A percentile compares a stretch with the other conserved stretches of the same genome.
Conservation (phyloP, 306 rosid genomes). For the Quercus gilva region DNA sequence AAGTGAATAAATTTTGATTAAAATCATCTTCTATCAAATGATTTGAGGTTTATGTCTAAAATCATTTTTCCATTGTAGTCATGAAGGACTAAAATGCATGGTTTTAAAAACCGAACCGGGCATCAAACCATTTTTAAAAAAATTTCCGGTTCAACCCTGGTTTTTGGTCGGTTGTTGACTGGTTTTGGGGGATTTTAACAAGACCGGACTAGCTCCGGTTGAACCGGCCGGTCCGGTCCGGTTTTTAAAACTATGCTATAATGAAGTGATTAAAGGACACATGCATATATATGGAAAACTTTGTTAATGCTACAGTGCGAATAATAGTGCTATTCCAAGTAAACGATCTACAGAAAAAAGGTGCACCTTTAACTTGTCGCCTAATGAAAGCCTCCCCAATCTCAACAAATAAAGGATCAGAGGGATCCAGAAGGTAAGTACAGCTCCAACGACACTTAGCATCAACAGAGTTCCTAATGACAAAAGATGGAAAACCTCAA, state of each 20-base stretch:
- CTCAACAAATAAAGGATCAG: constrained; percentile 87
- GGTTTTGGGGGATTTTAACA: too few species aligned
- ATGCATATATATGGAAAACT: neutral
- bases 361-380: constrained; percentile 74
- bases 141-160: too few species aligned
- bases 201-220: too few species aligned
- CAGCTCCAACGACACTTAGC: constrained; percentile 85
- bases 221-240: too few species aligned
- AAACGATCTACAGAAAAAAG: constrained; percentile 1
- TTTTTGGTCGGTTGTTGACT: too few species aligned
- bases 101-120: too few species aligned
- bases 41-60: too few species aligned
- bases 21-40: too few species aligned
- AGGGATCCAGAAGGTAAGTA: constrained; percentile 91
- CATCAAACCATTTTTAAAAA: too few species aligned
- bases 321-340: neutral
- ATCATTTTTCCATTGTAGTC: neutral
- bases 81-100: neutral
- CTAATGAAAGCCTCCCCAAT: constrained; percentile 79
- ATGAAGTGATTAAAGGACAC: neutral
- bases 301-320: neutral
- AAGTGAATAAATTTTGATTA: too few species aligned
- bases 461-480: constrained; percentile 74
- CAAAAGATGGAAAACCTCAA: constrained; percentile 25
- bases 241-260: too few species aligned